Evolutionary conservation across 306 rosid genomes (phyloP), one percentile per base, ranked within the genome.

Genomic region (Lathyrus oleraceus): DNA sequence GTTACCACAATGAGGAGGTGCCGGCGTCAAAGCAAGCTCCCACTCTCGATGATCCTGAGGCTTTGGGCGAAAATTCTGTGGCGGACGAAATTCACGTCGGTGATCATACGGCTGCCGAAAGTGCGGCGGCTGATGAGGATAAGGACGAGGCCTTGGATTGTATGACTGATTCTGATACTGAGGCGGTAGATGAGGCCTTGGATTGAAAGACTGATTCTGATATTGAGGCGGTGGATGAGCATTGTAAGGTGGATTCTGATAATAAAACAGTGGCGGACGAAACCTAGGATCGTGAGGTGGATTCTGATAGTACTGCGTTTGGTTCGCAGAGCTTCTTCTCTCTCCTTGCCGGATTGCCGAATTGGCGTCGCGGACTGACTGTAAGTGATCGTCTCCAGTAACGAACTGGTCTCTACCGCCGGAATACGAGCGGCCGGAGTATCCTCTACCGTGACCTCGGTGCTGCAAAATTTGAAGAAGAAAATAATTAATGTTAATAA

Each of bases 31-130:
- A 3, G 92, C 86, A 73, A 52, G 61, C 76, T 94, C 99, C 99
- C 99, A 94, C 11, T 53, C 78, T 71, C 97, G 84, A 79, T 69
- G 75, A 74, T 94, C 95, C 32, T 54, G 48, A 13, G 89, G 83
- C 80, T 78, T 74, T 1, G 79, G 68, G 15, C 58, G 65, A 39
- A 21, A 9, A 12, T 65, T 39, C 27, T 42, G 67, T 0, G 8
- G 78, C 35, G 48, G 64, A 16, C 62, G 57, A 27, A 59, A 38
- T 10, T 51, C 35, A 3, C 59, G 72, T 11, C 58, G 49, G 35
- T 52, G 69, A 64, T 61, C 70, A 20, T 27, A 30, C 27, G 80
- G 80, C 19, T 20, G 73, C 40, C 78, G 75, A 42, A 69, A 72
- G 40, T 47, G 76, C 8, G 66, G 60, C 20, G 74, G 79, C 10